Evolutionary conservation across 176 grass and related monocot genomes (phyloP).

Genomic region (Bonia amplexicaulis): DNA sequence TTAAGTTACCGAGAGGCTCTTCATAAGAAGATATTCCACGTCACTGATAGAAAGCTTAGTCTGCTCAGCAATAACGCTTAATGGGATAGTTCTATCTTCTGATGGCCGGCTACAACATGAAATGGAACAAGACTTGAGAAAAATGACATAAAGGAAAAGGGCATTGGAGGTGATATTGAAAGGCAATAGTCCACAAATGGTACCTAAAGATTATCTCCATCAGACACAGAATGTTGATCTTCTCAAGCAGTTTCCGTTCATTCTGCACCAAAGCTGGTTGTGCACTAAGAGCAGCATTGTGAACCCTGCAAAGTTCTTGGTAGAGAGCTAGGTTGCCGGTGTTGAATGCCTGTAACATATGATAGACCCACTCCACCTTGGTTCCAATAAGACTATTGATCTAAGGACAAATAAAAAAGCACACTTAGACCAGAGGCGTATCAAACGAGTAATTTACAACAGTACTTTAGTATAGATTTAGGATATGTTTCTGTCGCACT

Average conservation of each 20-base stretch:
- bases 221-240: conserved; percentile 92
- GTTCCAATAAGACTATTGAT: conserved; percentile 93
- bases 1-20: conserved; percentile 85
- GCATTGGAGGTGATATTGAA: background rate
- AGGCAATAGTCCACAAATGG: conserved; percentile 7
- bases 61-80: conserved; percentile 61
- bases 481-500: background rate
- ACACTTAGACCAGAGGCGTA: conserved; percentile 16
- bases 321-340: conserved; percentile 71
- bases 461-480: background rate
- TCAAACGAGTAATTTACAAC: background rate
- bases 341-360: conserved; percentile 91
- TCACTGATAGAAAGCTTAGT: conserved; percentile 79
- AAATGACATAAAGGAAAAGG: background rate
- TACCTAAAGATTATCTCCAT: conserved; percentile 99
- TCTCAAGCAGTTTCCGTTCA: conserved; percentile 78
- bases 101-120: conserved; percentile 51
- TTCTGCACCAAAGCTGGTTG: conserved; percentile 86
- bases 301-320: conserved; percentile 75
- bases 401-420: conserved; percentile 33
- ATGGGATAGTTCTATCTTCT: conserved; percentile 87
- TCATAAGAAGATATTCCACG: conserved; percentile 93
- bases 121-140: conserved; percentile 8
- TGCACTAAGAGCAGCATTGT: conserved; percentile 75
- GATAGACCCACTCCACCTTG: conserved; percentile 87